Conservation (phyloP, 495 filamentous ascomycete species). For the Neurospora sp. region DNA sequence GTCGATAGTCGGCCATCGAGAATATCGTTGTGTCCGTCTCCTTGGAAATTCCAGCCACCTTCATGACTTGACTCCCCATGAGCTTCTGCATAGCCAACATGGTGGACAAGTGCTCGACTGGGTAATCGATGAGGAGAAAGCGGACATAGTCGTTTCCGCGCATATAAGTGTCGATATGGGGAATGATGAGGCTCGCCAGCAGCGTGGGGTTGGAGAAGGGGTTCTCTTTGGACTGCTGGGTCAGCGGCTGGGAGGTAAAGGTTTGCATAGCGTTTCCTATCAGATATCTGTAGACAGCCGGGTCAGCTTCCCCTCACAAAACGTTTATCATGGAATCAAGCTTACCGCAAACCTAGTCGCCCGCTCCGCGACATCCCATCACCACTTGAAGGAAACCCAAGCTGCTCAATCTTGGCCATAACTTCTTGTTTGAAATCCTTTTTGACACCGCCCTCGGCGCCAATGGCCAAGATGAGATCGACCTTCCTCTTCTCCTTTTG, state of each 20-base stretch:
- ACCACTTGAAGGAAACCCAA: conserved; percentile 21
- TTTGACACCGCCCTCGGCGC: conserved; percentile 28
- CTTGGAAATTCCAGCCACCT: conserved; percentile 33
- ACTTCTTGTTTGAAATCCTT: conserved; percentile 25
- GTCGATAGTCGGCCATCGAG: conserved; percentile 32
- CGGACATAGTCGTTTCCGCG: conserved; percentile 25
- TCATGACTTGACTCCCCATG: conserved; percentile 31
- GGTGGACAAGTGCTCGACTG: conserved; percentile 35
- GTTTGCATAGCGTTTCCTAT: conserved; percentile 41
- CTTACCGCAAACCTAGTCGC: conserved; percentile 34
- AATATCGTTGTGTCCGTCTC: conserved; percentile 18
- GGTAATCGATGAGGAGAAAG: conserved; percentile 39
- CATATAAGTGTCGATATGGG: conserved; percentile 36
- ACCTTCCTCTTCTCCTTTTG: conserved; percentile 16
- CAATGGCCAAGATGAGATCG: conserved; percentile 37
- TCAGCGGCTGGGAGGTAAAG: conserved; percentile 33
- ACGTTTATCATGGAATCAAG: not conserved
- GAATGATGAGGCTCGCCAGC: conserved; percentile 35
- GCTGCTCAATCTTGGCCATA: conserved; percentile 30
- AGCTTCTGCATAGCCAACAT: conserved; percentile 32
- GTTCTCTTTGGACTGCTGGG: conserved; percentile 34
- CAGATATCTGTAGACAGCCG: conserved; percentile 22
- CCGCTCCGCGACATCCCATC: conserved; percentile 28
- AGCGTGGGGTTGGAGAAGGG: conserved; percentile 34
- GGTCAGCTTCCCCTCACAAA: not conserved